Percentiles rank a stretch among this genome's conserved stretches.
Conservation (phyloP, 2,329 filamentous ascomycete species). For the Nannizzia gypsea region DNA sequence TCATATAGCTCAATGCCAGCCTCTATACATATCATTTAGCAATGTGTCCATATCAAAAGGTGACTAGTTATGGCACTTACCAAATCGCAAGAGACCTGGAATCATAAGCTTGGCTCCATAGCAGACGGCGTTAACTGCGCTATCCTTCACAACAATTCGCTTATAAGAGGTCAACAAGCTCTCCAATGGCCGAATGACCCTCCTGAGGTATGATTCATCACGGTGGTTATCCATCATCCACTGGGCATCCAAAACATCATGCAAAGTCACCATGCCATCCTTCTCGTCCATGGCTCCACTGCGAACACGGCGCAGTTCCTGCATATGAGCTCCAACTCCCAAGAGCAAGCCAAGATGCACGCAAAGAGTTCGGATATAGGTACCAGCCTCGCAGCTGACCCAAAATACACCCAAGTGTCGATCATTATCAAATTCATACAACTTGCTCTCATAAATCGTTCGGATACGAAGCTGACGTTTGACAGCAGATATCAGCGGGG, state of each 20-base stretch:
- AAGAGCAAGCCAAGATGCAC: conserved; percentile 72
- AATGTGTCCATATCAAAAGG: conserved; percentile 3
- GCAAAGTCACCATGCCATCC: conserved; percentile 79
- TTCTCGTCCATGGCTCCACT: conserved; percentile 91
- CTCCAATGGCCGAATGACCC: conserved; percentile 85
- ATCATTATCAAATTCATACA: conserved; percentile 96
- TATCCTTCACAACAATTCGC: conserved; percentile 95
- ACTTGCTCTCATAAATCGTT: conserved; percentile 94
- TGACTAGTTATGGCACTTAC: conserved; percentile 37
- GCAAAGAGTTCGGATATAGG: conserved; percentile 96
- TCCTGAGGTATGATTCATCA: conserved; percentile 84
- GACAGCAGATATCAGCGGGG: conserved; percentile 93
- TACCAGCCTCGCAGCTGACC: conserved; percentile 97
- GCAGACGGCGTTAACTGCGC: conserved; percentile 90
- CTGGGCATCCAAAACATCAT: conserved; percentile 91
- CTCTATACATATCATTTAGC: conserved; percentile 43
- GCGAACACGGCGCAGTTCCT: conserved; percentile 87
- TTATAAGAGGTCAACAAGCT: conserved; percentile 87
- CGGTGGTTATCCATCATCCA: conserved; percentile 92
- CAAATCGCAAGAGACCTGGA: conserved; percentile 84
- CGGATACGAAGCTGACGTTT: conserved; percentile 97
- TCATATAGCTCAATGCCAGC: conserved; percentile 85
- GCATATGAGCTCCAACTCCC: conserved; percentile 92
- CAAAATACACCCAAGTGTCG: conserved; percentile 96
- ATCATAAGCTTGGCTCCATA: conserved; percentile 99